Conservation (phyloP, 2,329 filamentous ascomycete species). For the Tolypocladium amazonense region DNA sequence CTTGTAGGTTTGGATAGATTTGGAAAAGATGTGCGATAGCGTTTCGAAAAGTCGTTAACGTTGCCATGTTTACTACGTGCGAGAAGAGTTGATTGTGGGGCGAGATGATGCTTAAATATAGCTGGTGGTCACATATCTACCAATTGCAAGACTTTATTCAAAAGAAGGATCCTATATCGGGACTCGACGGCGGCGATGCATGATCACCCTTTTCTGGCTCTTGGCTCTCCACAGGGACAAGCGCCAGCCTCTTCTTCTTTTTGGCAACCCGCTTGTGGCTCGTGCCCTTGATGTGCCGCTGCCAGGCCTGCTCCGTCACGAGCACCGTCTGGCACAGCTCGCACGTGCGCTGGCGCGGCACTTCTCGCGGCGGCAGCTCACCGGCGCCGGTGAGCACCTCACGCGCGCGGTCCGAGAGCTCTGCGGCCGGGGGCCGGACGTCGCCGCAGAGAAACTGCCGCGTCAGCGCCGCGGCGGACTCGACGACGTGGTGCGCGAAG, state of each 20-base stretch:
- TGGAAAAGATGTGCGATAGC: no score
- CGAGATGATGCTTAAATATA: not conserved
- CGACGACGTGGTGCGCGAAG: constrained; percentile 55
- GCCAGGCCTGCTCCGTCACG: constrained; percentile 41
- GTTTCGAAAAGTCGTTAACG: not conserved
- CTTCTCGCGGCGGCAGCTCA: constrained; percentile 38
- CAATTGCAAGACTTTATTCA: not conserved
- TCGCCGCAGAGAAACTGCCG: constrained; percentile 50
- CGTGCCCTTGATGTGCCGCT: constrained; percentile 25
- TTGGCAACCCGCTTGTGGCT: constrained; percentile 22
- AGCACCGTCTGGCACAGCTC: constrained; percentile 59
- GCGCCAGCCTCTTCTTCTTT: constrained; percentile 24
- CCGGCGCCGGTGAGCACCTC: constrained; percentile 43
- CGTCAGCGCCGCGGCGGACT: constrained; percentile 53
- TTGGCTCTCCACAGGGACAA: constrained; percentile 19
- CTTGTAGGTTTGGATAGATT: not conserved
- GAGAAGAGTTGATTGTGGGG: not conserved
- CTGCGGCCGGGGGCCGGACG: constrained; percentile 38
- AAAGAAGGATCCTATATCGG: constrained; percentile 18
- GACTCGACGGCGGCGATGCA: constrained; percentile 9
- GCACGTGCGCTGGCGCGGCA: constrained; percentile 52
- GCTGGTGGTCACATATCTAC: not conserved
- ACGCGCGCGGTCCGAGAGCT: constrained; percentile 35
- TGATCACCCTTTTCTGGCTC: constrained; percentile 3
- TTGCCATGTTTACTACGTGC: not conserved